A percentile compares a stretch with the other conserved stretches of the same genome.
Evolutionary conservation across 2,329 filamentous ascomycete genomes (phyloP).

Genomic region (Aureobasidium sp.): DNA sequence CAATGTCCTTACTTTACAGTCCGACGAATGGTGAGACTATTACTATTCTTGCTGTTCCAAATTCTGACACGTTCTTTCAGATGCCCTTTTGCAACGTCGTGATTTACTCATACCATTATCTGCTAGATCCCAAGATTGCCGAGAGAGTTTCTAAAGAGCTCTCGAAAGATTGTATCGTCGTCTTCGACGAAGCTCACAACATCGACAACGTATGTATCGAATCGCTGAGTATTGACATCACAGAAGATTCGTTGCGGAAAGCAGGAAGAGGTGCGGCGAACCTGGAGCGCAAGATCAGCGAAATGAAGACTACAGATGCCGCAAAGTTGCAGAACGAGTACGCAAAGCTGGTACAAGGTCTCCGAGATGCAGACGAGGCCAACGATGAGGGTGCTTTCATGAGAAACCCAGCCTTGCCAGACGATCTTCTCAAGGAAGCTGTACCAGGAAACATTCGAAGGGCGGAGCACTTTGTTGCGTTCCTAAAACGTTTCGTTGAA

Average conservation of each 20-base stretch:
- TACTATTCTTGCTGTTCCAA: background rate
- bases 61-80: background rate
- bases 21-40: conserved; percentile 60
- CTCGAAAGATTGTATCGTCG: conserved; percentile 96
- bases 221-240: conserved; percentile 91
- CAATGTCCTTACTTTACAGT: conserved; percentile 98
- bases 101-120: conserved; percentile 98
- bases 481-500: conserved; percentile 93
- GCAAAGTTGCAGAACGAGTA: conserved; percentile 94
- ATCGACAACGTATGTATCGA: conserved; percentile 99
- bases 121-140: conserved; percentile 95
- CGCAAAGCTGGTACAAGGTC: conserved; percentile 84
- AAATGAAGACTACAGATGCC: conserved; percentile 94
- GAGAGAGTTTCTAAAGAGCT: conserved; percentile 91
- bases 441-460: conserved; percentile 93
- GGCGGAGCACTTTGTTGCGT: conserved; percentile 92
- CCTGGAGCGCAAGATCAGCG: conserved; percentile 79
- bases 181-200: conserved; percentile 98
- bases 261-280: conserved; percentile 87
- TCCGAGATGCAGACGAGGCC: conserved; percentile 81
- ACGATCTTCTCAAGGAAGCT: conserved; percentile 90
- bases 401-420: conserved; percentile 87
- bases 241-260: conserved; percentile 86
- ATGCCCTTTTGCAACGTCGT: conserved; percentile 99
- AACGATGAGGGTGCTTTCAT: conserved; percentile 94